Base-by-base conservation (phyloP, 2,329 filamentous ascomycete genomes). In the Aspergillus sp. region DNA sequence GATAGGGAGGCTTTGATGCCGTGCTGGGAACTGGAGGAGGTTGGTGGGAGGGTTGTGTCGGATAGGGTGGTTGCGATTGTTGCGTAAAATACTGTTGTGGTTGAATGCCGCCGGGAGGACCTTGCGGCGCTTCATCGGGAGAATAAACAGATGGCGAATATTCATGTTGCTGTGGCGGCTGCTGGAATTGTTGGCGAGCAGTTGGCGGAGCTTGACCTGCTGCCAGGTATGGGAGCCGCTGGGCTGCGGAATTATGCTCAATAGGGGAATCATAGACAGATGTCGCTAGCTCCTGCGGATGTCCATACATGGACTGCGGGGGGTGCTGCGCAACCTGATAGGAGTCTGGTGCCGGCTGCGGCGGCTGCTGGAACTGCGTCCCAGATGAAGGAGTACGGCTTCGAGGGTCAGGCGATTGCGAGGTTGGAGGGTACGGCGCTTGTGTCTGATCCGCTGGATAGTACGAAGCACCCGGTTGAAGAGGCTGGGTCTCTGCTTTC, bases 251-350 rank as follows among this genome's bases (percentile, higher is more conserved):
- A 17, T 45, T 37, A 29, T 50, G 52, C 13, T 63, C 74, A 24
- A 82, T 70, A 26, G 82, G 82, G 3, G 81, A 82, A 56, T 86
- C 81, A 50, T 86, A 88, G 7, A 75, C 75, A 1, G 81, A 82
- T 0, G 82, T 86, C 15, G 82, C 80, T 29, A 89, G 67, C 60
- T 89, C 83, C 58, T 88, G 83, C 1, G 82, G 77, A 42, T 76
- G 74, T 16, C 78, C 77, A 46, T 81, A 82, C 8, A 75, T 81
- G 55, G 76, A 80, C 49, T 78, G 73, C 3, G 77, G 78, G 11
- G 72, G 74, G 35, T 74, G 74, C 35, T 64, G 57, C 15, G 54
- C 44, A 28, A 59, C 39, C 32, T 51, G 56, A 58, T 67, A 55
- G 56, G 69, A 26, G 34, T 63, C 58, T 34, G 57, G 62, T 13